phyloP scores from a whole-genome alignment of 768 basidiomycete genomes.

The Chalciporus sphaerocephalus region DNA sequence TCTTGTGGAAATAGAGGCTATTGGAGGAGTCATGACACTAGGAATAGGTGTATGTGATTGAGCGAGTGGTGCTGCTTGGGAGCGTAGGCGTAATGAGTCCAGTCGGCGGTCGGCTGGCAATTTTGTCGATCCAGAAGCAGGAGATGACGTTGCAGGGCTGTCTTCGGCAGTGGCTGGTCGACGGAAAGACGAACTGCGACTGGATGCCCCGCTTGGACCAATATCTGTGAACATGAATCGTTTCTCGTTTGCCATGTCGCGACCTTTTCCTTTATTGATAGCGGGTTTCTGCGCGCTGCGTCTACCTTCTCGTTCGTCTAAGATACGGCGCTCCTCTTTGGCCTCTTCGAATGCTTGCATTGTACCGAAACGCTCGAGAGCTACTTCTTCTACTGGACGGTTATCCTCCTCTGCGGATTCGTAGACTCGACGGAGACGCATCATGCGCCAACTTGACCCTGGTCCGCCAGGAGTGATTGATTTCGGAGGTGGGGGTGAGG shows the following conservation, averaged over 20 bases:
- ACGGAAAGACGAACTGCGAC: conserved; percentile 83
- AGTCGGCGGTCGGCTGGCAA: conserved; percentile 47
- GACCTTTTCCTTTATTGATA: conserved; percentile 37
- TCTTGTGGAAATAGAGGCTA: conserved; percentile 26
- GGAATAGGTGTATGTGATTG: conserved; percentile 83
- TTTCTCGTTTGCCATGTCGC: conserved; percentile 40
- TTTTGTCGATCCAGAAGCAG: conserved; percentile 24
- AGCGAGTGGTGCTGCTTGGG: conserved; percentile 50
- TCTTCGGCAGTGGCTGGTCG: conserved; percentile 65
- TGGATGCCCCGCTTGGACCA: conserved; percentile 58
- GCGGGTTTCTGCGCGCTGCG: conserved; percentile 37
- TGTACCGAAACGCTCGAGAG: conserved; percentile 82
- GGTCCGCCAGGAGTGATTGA: conserved; percentile 76
- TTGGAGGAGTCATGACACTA: conserved; percentile 78
- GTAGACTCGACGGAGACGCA: conserved; percentile 85
- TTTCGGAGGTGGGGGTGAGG: conserved; percentile 38
- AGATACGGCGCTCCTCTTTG: conserved; percentile 74
- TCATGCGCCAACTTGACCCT: conserved; percentile 97
- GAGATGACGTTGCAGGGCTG: conserved; percentile 52
- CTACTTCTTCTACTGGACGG: conserved; percentile 68
- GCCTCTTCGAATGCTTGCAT: conserved; percentile 87
- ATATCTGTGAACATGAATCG: conserved; percentile 69
- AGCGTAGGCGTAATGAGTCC: conserved; percentile 59
- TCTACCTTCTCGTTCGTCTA: conserved; percentile 76
- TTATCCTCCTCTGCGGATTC: conserved; percentile 88